These are phyloP conservation scores for Pythium insidiosum DNA, from an alignment of 352 stramenopile species.

Conservation along the genomic window DNA sequence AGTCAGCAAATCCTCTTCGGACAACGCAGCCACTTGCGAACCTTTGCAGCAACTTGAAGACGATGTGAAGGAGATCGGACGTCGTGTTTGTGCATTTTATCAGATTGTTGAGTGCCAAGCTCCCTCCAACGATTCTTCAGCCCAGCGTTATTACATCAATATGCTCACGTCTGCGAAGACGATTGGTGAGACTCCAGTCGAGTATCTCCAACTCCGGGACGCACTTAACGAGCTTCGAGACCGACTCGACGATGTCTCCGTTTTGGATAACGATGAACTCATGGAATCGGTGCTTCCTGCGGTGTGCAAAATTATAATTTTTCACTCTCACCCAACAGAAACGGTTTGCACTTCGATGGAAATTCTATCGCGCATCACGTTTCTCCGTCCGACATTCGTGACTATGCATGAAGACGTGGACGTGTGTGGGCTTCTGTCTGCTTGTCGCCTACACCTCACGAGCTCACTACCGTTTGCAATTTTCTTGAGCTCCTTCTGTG, in stretches of 20 bases:
- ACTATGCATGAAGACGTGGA: background rate
- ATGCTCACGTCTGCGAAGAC: background rate
- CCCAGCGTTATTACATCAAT: too few species aligned
- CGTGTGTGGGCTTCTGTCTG: conserved; percentile 1
- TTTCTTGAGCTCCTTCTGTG: conserved; percentile 7
- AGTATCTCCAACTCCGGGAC: conserved; percentile 3
- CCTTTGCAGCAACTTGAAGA: too few species aligned
- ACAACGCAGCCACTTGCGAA: too few species aligned
- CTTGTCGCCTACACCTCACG: conserved; percentile 4
- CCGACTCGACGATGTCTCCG: background rate
- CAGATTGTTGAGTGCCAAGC: too few species aligned
- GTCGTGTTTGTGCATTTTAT: too few species aligned
- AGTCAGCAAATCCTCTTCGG: too few species aligned
- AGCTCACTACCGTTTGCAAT: conserved; percentile 12
- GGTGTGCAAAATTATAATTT: conserved; percentile 12
- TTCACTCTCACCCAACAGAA: conserved; percentile 8
- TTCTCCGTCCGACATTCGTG: background rate
- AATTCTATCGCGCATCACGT: conserved; percentile 8
- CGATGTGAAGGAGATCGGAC: too few species aligned
- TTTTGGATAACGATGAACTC: too few species aligned
- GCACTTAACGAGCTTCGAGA: conserved; percentile 1
- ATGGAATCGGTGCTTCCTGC: too few species aligned
- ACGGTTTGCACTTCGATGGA: conserved; percentile 16
- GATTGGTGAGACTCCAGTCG: background rate
- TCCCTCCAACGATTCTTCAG: too few species aligned